Evolutionary conservation across 169 alveolate genomes (phyloP).

Genomic region (Haemoproteus tartakovskyi): DNA sequence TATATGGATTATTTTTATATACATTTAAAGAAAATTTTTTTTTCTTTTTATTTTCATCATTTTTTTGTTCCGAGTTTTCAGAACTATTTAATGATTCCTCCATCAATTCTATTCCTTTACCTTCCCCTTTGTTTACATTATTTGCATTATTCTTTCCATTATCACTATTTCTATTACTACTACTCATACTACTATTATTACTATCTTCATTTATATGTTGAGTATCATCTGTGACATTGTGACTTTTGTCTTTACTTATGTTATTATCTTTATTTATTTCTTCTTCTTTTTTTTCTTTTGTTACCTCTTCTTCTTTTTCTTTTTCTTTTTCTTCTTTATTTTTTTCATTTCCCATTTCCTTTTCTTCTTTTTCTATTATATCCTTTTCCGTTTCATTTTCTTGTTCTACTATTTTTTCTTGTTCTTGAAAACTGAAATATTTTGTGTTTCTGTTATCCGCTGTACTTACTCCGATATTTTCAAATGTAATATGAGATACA

Average conservation of each 20-base stretch:
- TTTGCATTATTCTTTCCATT: neutral
- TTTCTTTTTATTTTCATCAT: constrained; percentile 15
- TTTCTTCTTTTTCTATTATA: neutral
- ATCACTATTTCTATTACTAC: neutral
- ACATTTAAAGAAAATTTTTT: constrained; percentile 36
- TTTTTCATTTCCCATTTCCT: neutral
- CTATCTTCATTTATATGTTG: neutral
- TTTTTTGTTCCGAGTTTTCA: neutral
- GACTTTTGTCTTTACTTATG: neutral
- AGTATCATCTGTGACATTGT: neutral
- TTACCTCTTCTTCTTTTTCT: too few species aligned
- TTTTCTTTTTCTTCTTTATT: neutral
- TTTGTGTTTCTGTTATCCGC: constrained; percentile 42
- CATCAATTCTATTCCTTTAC: neutral
- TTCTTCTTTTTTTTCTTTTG: too few species aligned
- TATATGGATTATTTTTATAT: constrained; percentile 46
- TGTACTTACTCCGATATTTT: constrained; percentile 62
- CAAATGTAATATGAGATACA: constrained; percentile 50
- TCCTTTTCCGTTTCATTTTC: neutral
- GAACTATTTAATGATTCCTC: neutral
- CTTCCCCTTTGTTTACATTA: neutral
- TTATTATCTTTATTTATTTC: too few species aligned
- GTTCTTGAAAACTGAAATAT: constrained; percentile 28
- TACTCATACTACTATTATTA: neutral
- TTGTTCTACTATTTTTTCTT: too few species aligned